phyloP scores from a whole-genome alignment of 306 rosid genomes.

The Styphnolobium japonicum region DNA sequence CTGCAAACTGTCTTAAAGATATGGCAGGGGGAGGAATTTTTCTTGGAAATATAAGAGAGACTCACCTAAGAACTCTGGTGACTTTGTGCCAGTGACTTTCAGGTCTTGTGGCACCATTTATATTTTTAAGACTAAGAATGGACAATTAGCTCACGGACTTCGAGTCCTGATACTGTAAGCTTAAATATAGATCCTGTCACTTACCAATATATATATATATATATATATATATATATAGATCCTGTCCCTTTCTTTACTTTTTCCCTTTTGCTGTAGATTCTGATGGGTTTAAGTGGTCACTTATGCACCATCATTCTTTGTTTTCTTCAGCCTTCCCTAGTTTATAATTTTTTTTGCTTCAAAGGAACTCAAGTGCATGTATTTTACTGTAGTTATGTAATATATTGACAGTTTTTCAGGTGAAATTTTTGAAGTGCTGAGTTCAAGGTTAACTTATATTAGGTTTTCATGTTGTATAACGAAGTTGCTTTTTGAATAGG shows the following conservation, averaged over 20 bases:
- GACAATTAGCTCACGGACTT: not conserved
- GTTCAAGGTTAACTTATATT: not conserved
- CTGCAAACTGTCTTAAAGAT: not conserved
- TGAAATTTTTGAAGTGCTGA: not conserved
- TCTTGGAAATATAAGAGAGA: not conserved
- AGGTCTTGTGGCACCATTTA: no score
- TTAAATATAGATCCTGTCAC: not conserved
- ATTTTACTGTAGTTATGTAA: not conserved
- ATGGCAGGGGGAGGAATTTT: not conserved
- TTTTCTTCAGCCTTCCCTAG: not conserved
- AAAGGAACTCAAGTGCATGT: not conserved
- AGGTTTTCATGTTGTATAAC: not conserved
- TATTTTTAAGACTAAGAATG: not conserved
- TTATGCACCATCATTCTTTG: not conserved
- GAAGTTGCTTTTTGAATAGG: slow-evolving; percentile 39
- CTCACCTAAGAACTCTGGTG: not conserved
- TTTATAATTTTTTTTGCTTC: not conserved
- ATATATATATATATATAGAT: no score
- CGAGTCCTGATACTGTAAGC: not conserved
- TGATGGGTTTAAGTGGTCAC: not conserved
- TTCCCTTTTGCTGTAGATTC: not conserved
- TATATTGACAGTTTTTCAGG: not conserved
- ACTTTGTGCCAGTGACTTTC: not conserved
- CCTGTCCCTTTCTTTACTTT: not conserved
- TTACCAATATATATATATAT: no score